Evolutionary conservation across 1,139 yeast species (phyloP), one percentile per base, ranked within the genome.

Genomic region (Debaryomycetaceae sp.): DNA sequence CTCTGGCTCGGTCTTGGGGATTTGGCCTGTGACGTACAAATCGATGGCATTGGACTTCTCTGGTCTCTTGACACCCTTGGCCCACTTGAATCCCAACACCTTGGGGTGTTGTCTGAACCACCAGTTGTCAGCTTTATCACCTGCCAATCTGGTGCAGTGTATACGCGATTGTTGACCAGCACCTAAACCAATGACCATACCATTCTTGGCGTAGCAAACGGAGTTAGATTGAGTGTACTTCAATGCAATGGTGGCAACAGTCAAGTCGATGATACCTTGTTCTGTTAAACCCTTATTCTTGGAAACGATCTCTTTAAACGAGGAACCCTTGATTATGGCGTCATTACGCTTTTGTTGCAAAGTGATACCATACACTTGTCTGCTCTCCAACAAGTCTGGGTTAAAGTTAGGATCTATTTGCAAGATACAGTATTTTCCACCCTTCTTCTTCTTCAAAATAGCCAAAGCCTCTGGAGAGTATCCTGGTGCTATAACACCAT

Each of bases 161-260:
- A 93, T 93, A 76, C 99, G 87, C 43, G 97, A 89, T 76, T 93
- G 99, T 78, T 93, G 99, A 57, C 99, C 99, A 49, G 99, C 99
- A 62, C 99, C 99, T 60, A 93, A 81, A 55, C 99, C 99, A 62
- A 93, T 83, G 51, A 93, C 96, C 99, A 93, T 93, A 76, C 99
- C 99, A 67, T 90, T 88, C 75, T 89, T 93, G 60, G 97, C 97
- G 70, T 90, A 93, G 72, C 97, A 90, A 46, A 93, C 99, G 40
- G 98, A 91, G 80, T 93, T 93, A 47, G 97, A 88, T 75, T 93
- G 99, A 27, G 99, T 93, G 79, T 90, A 93, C 72, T 93, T 93
- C 66, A 93, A 80, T 43, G 97, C 96, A 65, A 93, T 88, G 45
- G 99, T 93, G 47, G 99, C 99, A 49, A 93, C 97, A 39, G 96